phyloP scores from a whole-genome alignment of 169 alveolate genomes.

The Besnoitia besnoiti region DNA sequence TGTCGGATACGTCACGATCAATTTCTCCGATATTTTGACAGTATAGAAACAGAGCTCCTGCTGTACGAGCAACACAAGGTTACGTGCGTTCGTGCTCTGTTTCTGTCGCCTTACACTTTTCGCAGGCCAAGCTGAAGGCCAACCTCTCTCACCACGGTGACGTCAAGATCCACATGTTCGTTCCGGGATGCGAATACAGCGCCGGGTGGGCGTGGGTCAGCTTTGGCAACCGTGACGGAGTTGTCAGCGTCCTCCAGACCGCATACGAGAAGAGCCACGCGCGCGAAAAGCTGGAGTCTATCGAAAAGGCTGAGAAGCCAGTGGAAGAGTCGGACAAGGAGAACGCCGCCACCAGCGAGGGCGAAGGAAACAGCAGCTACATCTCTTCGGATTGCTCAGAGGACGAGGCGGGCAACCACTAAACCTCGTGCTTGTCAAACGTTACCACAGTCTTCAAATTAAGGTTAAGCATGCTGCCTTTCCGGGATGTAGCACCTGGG shows the following conservation, averaged over 20 bases:
- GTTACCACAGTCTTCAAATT: too few species aligned
- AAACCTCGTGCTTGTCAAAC: too few species aligned
- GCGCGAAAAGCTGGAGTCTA: background rate
- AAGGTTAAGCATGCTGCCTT: too few species aligned
- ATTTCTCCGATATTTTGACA: too few species aligned
- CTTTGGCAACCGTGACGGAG: constrained; percentile 30
- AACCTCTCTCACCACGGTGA: constrained; percentile 62
- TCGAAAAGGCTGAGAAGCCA: background rate
- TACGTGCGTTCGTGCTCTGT: too few species aligned
- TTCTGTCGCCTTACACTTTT: background rate
- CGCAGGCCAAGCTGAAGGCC: constrained; percentile 56
- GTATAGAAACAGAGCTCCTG: too few species aligned
- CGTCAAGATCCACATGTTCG: constrained; percentile 57
- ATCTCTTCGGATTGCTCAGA: background rate
- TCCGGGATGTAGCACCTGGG: too few species aligned
- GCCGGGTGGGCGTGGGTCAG: constrained; percentile 71
- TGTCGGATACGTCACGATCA: too few species aligned
- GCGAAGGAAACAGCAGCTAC: constrained; percentile 8
- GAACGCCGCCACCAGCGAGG: constrained; percentile 23
- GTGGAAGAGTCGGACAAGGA: background rate
- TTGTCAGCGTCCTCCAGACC: constrained; percentile 20
- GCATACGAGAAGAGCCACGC: constrained; percentile 41
- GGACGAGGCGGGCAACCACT: background rate
- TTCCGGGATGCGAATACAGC: constrained; percentile 65
- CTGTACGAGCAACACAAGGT: too few species aligned